Base-by-base conservation (phyloP, 2,329 filamentous ascomycete genomes). In the Pestalotiopsis sp. region DNA sequence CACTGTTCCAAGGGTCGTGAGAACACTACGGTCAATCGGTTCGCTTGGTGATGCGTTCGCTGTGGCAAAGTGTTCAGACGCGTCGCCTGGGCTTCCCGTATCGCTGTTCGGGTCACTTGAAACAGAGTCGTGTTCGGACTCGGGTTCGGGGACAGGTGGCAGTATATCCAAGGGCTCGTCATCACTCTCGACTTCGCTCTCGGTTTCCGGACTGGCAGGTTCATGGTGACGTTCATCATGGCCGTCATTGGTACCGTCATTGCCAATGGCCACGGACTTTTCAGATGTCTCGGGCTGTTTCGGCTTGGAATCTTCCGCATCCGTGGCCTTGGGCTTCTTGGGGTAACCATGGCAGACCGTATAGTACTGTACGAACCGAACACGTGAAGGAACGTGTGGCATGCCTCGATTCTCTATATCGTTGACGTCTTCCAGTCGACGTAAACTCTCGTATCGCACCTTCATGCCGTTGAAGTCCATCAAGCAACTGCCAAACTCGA, bases 301-400 rank as follows among this genome's bases (percentile, higher is more conserved):
- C 9, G 25, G 3, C 31, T 36, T 56, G 6, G 72, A 61, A 17
- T 52, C 66, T 57, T 70, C 66, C 11, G 62, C n/a, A 38, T 71
- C 71, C 12, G 70, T 68, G 13, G 68, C 63, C 71, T 84, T 83
- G 14, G 79, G 78, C 67, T 79, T 78, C 73, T 92, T 94, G 2
- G 86, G 85, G 69, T 89, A 85, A 3, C 94, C 94, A 11, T 92
- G 91, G 72, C 92, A 94, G n/a, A 92, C 87, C 1, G 94, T 97
- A 77, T 95, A 97, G 78, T 97, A 97, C 77, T 97, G 97, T 68
- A 93, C 85, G 75, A 97, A 97, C 17, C 94, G 87, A 12, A 96
- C 88, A 66, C 91, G 84, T 2, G 83, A 82, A 2, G 82, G 75
- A 3, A 81, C 71, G 57, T 84, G 82, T 25, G 76, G 71, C n/a